Evolutionary conservation across 148 eudicot species (phyloP).

Genomic region (Selenicereus undatus): DNA sequence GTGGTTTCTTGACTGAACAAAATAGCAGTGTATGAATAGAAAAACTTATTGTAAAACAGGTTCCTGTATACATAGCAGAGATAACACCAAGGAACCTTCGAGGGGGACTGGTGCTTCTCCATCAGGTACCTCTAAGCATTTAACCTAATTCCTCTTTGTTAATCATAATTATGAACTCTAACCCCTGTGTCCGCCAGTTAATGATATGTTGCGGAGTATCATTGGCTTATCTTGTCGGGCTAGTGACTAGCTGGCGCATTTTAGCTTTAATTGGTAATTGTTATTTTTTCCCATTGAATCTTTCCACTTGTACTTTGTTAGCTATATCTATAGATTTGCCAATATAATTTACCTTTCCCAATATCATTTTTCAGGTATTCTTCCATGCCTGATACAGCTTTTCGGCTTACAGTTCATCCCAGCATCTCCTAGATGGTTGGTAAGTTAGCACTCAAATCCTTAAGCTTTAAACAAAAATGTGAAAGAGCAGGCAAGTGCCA

Average conservation of each 20-base stretch:
- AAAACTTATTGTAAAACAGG: slow-evolving; percentile 24
- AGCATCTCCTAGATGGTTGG: slow-evolving; percentile 72
- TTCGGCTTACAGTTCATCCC: slow-evolving; percentile 41
- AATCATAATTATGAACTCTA: neutral
- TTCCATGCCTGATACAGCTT: slow-evolving; percentile 47
- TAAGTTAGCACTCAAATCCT: slow-evolving; percentile 13
- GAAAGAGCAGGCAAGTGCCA: neutral
- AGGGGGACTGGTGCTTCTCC: slow-evolving; percentile 36
- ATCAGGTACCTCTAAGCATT: slow-evolving; percentile 24
- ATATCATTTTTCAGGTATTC: slow-evolving; percentile 33
- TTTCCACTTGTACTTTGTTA: neutral
- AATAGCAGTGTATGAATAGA: neutral
- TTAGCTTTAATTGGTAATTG: slow-evolving; percentile 46
- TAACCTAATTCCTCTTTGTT: neutral
- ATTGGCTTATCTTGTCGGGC: slow-evolving; percentile 33
- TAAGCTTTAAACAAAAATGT: neutral
- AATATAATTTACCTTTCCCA: neutral
- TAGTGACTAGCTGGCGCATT: slow-evolving; percentile 36
- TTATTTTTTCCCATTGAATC: neutral
- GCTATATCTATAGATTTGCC: neutral
- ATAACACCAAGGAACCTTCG: slow-evolving; percentile 51
- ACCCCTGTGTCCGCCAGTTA: slow-evolving; percentile 23
- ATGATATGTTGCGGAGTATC: slow-evolving; percentile 33
- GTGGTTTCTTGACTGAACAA: neutral
- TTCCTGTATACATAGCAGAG: slow-evolving; percentile 48